A percentile compares a stretch with the other conserved stretches of the same genome.
Conservation (phyloP, 139 green algal species). For the Tetraselmis striata region DNA sequence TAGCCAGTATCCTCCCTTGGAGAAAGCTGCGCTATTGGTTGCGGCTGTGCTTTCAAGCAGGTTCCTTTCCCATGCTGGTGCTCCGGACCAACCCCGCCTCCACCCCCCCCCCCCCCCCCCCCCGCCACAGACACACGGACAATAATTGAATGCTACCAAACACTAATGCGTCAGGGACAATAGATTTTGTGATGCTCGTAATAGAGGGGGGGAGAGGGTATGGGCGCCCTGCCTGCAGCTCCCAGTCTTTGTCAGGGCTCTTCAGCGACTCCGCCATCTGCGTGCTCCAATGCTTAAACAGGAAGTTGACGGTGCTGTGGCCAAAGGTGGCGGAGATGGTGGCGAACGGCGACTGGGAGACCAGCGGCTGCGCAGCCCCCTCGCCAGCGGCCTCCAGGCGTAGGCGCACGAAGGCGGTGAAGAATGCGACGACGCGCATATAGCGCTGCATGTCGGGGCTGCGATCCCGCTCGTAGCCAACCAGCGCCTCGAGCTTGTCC, state of each 20-base stretch:
- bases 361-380: neutral
- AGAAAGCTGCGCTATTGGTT: too few species aligned
- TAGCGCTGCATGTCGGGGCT: slow-evolving; percentile 49
- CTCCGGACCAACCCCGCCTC: too few species aligned
- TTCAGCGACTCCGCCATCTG: slow-evolving; percentile 40
- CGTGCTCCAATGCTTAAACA: slow-evolving; percentile 47
- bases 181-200: too few species aligned
- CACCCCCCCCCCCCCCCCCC: too few species aligned
- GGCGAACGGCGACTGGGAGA: slow-evolving; percentile 52
- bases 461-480: neutral
- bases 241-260: slow-evolving; percentile 57
- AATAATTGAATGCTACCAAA: too few species aligned
- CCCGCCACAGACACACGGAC: too few species aligned
- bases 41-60: too few species aligned
- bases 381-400: neutral
- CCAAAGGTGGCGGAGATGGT: slow-evolving; percentile 63
- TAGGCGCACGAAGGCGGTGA: slow-evolving; percentile 51
- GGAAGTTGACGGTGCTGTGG: slow-evolving; percentile 65
- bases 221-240: too few species aligned
- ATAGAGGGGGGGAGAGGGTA: too few species aligned
- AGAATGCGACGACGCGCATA: slow-evolving; percentile 47
- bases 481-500: neutral
- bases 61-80: too few species aligned
- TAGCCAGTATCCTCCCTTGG: too few species aligned
- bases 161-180: too few species aligned